Conservation (phyloP, 495 filamentous ascomycete genomes). For the Baudoinia panamericana region DNA sequence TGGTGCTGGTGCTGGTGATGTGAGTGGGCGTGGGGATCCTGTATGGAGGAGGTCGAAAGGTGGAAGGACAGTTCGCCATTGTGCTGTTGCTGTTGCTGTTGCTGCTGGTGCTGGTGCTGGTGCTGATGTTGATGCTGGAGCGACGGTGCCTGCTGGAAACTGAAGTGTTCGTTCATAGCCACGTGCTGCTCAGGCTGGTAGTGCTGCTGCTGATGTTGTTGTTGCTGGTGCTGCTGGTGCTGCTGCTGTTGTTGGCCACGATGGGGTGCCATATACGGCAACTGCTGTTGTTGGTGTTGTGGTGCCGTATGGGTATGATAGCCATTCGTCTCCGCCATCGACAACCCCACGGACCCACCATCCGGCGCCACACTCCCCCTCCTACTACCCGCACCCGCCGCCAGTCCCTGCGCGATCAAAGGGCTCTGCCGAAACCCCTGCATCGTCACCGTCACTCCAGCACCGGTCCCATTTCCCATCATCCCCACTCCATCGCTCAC, state of each 20-base stretch:
- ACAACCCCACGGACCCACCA: no score
- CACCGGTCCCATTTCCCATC: no score
- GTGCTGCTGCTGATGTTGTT: background rate
- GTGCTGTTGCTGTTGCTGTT: no score
- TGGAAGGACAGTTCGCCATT: no score
- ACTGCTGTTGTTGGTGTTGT: conserved; percentile 4
- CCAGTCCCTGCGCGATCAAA: conserved; percentile 1
- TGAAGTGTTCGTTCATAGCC: conserved; percentile 12
- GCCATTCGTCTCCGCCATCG: conserved; percentile 3
- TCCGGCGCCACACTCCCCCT: conserved; percentile 1
- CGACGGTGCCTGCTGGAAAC: conserved; percentile 4
- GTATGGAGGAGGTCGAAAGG: no score
- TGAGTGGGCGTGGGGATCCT: background rate
- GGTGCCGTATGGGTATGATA: background rate
- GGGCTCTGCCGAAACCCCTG: conserved; percentile 10
- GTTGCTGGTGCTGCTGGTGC: background rate
- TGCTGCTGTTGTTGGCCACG: background rate
- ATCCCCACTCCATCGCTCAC: conserved; percentile 5
- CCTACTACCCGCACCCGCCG: conserved; percentile 1
- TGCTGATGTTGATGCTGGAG: background rate
- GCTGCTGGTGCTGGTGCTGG: no score
- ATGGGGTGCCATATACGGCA: background rate
- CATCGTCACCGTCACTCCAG: no score
- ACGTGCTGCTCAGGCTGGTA: background rate
- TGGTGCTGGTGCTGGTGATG: background rate